Evolutionary conservation across 176 grass and related monocot genomes (phyloP), one percentile per base, ranked within the genome.

Genomic region (Neostapfia colusana): DNA sequence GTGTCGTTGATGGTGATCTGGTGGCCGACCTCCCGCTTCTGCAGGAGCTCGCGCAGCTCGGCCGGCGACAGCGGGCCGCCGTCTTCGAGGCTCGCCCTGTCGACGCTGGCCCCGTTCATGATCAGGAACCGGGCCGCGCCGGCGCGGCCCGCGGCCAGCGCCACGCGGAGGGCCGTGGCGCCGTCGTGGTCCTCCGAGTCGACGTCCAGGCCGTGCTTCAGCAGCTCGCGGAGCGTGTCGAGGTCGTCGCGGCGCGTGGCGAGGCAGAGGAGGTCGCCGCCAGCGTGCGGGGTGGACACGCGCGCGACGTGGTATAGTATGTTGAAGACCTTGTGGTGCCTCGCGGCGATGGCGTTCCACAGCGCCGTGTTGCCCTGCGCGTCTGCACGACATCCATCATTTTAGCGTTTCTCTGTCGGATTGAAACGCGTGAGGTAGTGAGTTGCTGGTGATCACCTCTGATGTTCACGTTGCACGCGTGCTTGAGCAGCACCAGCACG

Each of bases 261-360:
- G 21, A 85, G 73, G 74, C 89, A 87, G 6, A 99, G 87, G 63
- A 99, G 85, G 76, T 99, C 87, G 1, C 89, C 87, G 7, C 65
- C 82, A 64, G 82, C 74, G 63, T 70, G 82, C 59, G 91, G 87
- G 65, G 54, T 72, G 4, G 91, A 90, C 31, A 40, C 25, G 76
- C 80, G 85, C 35, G 89, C 89, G 35, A 70, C 71, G 20, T 89
- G 91, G 90, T 90, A 82, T 41, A 95, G 70, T 71, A 92, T 84
- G 77, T 88, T 94, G 89, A 98, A 94, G 76, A 94, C 86, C 74
- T 86, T 90, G 67, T 94, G 89, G 81, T 92, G 91, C 69, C 90
- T 76, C 70, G 75, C 85, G 0, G 82, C 77, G 20, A 94, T 80
- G 73, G 95, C 91, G 13, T 86, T 70, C 91, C 95, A 94, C 67